These are phyloP conservation scores for Arthrocladium fulminans DNA, from an alignment of 2,329 filamentous ascomycete genomes.

Conservation along the genomic window DNA sequence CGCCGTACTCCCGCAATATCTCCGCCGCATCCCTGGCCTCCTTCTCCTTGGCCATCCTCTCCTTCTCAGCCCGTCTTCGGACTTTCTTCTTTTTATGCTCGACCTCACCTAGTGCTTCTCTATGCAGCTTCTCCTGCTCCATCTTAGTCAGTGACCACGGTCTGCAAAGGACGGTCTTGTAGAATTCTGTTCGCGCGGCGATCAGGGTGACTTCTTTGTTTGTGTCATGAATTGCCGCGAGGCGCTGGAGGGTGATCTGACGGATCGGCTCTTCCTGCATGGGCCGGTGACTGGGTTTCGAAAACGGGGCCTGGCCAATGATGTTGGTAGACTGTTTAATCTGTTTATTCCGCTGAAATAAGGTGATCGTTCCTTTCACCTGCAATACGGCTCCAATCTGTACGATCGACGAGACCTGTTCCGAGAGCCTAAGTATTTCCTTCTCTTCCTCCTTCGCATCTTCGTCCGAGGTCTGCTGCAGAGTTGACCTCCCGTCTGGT, in stretches of 20 bases:
- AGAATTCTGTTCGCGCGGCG: slow-evolving; percentile 42
- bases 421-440: not conserved
- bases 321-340: not conserved
- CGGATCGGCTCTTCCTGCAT: not conserved
- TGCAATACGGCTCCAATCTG: slow-evolving; percentile 47
- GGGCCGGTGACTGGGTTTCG: not conserved
- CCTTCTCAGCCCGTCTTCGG: slow-evolving; percentile 23
- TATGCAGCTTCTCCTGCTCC: slow-evolving; percentile 36
- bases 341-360: slow-evolving; percentile 33
- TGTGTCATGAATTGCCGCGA: slow-evolving; percentile 42
- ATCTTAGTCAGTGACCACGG: slow-evolving; percentile 45
- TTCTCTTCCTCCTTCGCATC: slow-evolving; percentile 1
- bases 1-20: slow-evolving; percentile 26
- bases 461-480: not conserved
- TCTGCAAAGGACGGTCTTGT: slow-evolving; percentile 40
- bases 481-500: slow-evolving; percentile 16
- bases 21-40: slow-evolving; percentile 32
- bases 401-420: slow-evolving; percentile 29
- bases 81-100: slow-evolving; percentile 30
- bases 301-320: not conserved
- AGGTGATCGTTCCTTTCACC: slow-evolving; percentile 48
- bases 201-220: slow-evolving; percentile 48
- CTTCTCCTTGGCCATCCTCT: slow-evolving; percentile 28
- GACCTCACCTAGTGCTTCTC: slow-evolving; percentile 34
- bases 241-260: slow-evolving; percentile 31